These are phyloP conservation scores for Trichoderma gracile DNA, from an alignment of 2,329 filamentous ascomycete genomes.

Conservation along the genomic window DNA sequence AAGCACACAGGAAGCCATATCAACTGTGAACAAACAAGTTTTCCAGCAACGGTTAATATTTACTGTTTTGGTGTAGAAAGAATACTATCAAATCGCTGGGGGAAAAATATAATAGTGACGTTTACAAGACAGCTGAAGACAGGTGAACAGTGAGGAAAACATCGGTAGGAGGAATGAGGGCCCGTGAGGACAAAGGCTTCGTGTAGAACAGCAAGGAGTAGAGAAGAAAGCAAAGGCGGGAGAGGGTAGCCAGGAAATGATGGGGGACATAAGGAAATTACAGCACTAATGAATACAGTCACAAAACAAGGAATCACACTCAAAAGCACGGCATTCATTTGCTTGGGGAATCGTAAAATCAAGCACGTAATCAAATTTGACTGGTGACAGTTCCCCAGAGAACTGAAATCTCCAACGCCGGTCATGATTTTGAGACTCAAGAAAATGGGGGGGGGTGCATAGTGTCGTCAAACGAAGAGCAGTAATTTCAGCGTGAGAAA, in stretches of 20 bases:
- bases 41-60: neutral
- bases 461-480: slow-evolving; percentile 37
- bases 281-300: neutral
- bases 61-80: neutral
- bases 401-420: slow-evolving; percentile 46
- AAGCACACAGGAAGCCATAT: neutral
- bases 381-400: slow-evolving; percentile 42
- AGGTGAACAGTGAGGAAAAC: too few species aligned
- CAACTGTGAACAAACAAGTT: neutral
- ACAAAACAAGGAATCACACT: slow-evolving; percentile 22
- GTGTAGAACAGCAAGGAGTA: too few species aligned
- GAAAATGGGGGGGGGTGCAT: slow-evolving; percentile 35
- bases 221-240: neutral
- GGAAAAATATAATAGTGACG: too few species aligned
- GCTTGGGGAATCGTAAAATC: slow-evolving; percentile 24
- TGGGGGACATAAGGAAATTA: neutral
- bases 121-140: too few species aligned
- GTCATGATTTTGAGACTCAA: slow-evolving; percentile 41
- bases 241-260: neutral
- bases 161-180: too few species aligned
- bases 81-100: too few species aligned
- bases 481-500: slow-evolving; percentile 34
- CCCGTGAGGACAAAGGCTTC: too few species aligned
- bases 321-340: slow-evolving; percentile 25
- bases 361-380: slow-evolving; percentile 36